Base-by-base conservation (phyloP, 345 rosid genomes). In the Brassica rapa region DNA sequence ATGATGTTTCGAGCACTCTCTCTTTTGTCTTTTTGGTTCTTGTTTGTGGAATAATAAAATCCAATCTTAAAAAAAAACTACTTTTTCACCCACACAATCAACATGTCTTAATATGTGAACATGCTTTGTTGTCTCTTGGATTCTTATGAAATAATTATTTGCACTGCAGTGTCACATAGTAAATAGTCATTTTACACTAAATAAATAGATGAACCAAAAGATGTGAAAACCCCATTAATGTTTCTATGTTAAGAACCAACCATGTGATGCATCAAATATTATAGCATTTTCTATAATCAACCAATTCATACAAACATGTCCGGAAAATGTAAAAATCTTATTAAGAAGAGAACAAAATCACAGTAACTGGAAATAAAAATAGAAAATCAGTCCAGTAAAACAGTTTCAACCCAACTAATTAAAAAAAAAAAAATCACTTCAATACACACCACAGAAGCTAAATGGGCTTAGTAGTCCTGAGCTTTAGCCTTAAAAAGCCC, bases 21-120 rank as follows among this genome's bases (percentile, higher is more conserved):
- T 57, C 74, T 8, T 39, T 68, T 16, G 53, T 51, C 3, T 51
- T 25, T 61, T 25, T 61, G 70, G 57, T 79, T 59, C 56, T 71
- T 71, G 66, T 25, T 64, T 74, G 3, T 19, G 64, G 39, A 73
- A 62, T 73, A 79, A 73, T 4, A 79, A 49, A 19, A 7, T n/a
- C 32, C 32, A 66, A 66, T 59, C 11, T 21, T 1, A 14, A 49
- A 46, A 41, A 41, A 32, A 2, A 12, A 14, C 21, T 37, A 66
- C 19, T 1, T 15, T 24, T 39, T 16, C 65, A n/a, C 30, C 8
- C 24, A 30, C 29, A 41, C 30, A 67, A 37, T 66, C 15, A 57
- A 74, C 53, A 30, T 64, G 10, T 49, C n/a, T 63, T 1, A 2
- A 29, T 5, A 10, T 46, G 21, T 61, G 61, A 62, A 62, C 27